These are phyloP conservation scores for Pseudogymnoascus sp. DNA, from an alignment of 2,329 filamentous ascomycete species.

Conservation along the genomic window DNA sequence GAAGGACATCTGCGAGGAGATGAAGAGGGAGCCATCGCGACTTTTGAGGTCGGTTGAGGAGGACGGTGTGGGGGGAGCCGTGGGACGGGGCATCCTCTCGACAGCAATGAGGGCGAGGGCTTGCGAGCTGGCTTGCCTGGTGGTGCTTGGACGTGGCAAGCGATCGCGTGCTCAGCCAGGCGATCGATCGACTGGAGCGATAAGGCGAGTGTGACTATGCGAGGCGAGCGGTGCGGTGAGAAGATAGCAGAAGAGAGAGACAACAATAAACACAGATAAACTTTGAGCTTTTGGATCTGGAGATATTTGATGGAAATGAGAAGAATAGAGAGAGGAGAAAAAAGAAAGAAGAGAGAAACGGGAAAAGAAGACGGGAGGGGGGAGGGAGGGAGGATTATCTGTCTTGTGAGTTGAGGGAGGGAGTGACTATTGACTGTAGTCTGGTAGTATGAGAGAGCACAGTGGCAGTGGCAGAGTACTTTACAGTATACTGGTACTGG, in stretches of 20 bases:
- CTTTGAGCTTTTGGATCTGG: neutral
- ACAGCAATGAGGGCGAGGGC: neutral
- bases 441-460: neutral
- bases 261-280: neutral
- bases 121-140: neutral
- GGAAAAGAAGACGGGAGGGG: neutral
- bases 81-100: conserved; percentile 53
- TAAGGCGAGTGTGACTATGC: conserved; percentile 2
- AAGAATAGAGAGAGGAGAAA: neutral
- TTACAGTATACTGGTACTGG: neutral
- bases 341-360: neutral
- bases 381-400: neutral
- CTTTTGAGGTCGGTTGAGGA: conserved; percentile 73
- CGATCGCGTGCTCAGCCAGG: conserved; percentile 8
- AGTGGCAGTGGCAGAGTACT: no score
- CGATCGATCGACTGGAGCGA: neutral
- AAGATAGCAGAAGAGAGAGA: neutral
- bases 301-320: neutral
- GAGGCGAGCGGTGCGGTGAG: neutral
- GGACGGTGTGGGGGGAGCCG: conserved; percentile 65
- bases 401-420: neutral
- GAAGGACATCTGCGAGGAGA: conserved; percentile 60
- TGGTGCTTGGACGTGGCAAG: neutral
- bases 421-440: no score
- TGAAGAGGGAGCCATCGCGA: conserved; percentile 55